phyloP scores from a whole-genome alignment of 257 asterid species.

The Capsicum chinense region DNA sequence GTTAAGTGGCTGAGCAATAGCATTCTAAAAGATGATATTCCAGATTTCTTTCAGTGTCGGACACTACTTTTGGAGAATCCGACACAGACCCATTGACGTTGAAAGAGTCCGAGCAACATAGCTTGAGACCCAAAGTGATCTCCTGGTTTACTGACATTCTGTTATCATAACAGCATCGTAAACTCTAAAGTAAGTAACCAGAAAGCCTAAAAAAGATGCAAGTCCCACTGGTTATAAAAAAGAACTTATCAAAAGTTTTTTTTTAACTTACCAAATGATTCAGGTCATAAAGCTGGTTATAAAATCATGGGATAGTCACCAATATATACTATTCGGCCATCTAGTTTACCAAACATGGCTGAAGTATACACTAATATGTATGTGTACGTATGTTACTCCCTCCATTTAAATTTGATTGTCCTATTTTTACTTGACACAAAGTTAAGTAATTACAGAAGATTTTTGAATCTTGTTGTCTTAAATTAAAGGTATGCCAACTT shows the following conservation, averaged over 20 bases:
- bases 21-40: neutral
- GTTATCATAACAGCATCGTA: neutral
- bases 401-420: no score
- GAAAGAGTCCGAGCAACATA: no score
- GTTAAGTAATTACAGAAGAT: no score
- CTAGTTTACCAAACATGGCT: no score
- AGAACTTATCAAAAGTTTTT: neutral
- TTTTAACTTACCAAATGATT: neutral
- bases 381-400: no score
- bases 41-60: neutral
- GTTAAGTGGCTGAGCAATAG: neutral
- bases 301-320: neutral
- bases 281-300: slow-evolving; percentile 26
- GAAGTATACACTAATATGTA: no score
- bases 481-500: no score
- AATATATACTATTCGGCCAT: no score
- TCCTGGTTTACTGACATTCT: neutral
- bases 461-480: no score
- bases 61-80: no score
- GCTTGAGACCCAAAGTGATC: slow-evolving; percentile 7
- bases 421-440: no score
- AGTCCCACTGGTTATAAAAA: neutral
- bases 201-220: neutral
- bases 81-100: no score
- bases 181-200: slow-evolving; percentile 3